phyloP scores from a whole-genome alignment of 2,329 filamentous ascomycete species.

The Colletotrichum sansevieriae region DNA sequence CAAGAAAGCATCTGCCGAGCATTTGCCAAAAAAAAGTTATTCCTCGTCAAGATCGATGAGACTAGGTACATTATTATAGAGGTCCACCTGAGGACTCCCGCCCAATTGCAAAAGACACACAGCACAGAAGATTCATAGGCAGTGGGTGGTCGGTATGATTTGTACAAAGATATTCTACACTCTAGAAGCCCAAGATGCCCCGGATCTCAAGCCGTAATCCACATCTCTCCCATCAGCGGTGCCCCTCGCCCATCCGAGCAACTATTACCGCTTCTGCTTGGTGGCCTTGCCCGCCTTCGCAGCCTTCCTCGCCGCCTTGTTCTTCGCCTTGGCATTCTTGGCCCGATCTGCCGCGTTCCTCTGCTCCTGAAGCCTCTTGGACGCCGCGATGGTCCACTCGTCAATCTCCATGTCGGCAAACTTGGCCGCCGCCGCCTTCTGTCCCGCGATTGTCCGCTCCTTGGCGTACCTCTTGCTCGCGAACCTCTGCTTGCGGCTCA shows the following conservation, averaged over 20 bases:
- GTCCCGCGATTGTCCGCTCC: slow-evolving; percentile 55
- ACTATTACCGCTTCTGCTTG: slow-evolving; percentile 47
- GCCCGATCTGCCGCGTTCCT: slow-evolving; percentile 45
- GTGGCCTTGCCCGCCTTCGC: slow-evolving; percentile 48
- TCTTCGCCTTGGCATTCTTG: slow-evolving; percentile 50
- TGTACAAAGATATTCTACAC: slow-evolving; percentile 41
- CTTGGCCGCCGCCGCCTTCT: slow-evolving; percentile 54
- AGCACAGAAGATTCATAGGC: not conserved
- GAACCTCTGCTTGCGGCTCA: slow-evolving; percentile 63
- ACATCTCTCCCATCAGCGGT: not conserved
- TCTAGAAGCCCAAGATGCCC: slow-evolving; percentile 17
- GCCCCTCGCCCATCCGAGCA: not conserved
- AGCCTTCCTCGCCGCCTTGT: slow-evolving; percentile 54
- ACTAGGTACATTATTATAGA: no score
- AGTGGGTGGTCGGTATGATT: slow-evolving; percentile 33
- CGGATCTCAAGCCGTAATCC: slow-evolving; percentile 4
- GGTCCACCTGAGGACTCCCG: no score
- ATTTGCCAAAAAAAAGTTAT: no score
- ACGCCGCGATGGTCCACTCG: slow-evolving; percentile 46
- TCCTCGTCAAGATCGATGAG: no score
- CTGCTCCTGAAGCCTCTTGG: slow-evolving; percentile 47
- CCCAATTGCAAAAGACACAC: no score
- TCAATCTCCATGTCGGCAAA: slow-evolving; percentile 45
- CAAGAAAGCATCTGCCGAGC: no score
- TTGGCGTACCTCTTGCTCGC: slow-evolving; percentile 58